Percentiles rank a stretch among this genome's conserved stretches.
These are phyloP conservation scores for Trichomonascaceae sp. DNA, from an alignment of 1,139 yeast species.

Conservation along the genomic window DNA sequence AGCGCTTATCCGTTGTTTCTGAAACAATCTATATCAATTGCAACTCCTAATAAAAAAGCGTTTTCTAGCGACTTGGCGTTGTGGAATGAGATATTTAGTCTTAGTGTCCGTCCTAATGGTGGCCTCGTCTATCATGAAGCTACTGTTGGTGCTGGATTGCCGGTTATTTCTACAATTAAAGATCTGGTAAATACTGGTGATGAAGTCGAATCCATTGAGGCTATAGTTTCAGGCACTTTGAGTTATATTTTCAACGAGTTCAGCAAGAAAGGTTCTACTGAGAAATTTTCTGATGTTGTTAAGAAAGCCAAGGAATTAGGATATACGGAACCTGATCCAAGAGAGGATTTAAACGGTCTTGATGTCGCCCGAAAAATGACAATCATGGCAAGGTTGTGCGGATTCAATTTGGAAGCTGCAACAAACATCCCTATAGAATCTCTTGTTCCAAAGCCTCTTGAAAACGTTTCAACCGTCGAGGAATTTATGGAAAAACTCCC, in stretches of 20 bases:
- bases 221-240: conserved; percentile 92
- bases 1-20: conserved; percentile 68
- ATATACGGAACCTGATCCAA: conserved; percentile 98
- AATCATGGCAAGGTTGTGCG: conserved; percentile 87
- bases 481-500: conserved; percentile 82
- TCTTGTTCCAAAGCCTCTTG: conserved; percentile 81
- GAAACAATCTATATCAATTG: conserved; percentile 77
- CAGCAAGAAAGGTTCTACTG: conserved; percentile 59
- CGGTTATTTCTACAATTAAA: conserved; percentile 79
- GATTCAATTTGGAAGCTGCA: conserved; percentile 81
- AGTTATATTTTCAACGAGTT: conserved; percentile 95
- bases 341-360: conserved; percentile 95
- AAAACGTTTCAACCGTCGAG: conserved; percentile 60
- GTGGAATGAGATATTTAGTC: conserved; percentile 70
- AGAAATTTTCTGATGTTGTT: conserved; percentile 85
- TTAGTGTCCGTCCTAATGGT: conserved; percentile 44
- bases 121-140: conserved; percentile 96
- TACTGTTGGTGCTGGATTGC: conserved; percentile 98
- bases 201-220: conserved; percentile 83
- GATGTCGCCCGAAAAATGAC: conserved; percentile 98
- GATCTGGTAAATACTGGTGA: conserved; percentile 92
- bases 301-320: conserved; percentile 83
- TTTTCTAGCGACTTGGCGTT: conserved; percentile 71
- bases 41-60: conserved; percentile 97
- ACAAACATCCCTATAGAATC: conserved; percentile 94